Conservation (phyloP, 1,284 basidiomycete species). For the Dichomitus squalens region DNA sequence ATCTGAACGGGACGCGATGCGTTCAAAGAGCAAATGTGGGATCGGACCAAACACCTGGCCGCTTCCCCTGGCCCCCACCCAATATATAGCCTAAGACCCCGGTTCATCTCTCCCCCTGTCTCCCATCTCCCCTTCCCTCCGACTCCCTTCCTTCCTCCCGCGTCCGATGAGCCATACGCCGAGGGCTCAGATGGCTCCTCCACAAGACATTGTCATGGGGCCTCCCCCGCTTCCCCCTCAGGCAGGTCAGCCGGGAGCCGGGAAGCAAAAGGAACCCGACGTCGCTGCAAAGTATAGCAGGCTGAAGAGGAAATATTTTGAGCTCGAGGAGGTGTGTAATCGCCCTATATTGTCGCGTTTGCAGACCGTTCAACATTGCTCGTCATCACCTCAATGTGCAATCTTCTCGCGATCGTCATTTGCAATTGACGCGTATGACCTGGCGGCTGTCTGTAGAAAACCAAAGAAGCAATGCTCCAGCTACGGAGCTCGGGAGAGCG, state of each 20-base stretch:
- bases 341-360: slow-evolving; percentile 6
- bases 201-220: slow-evolving; percentile 51
- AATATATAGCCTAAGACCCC: slow-evolving; percentile 26
- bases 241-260: slow-evolving; percentile 32
- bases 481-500: slow-evolving; percentile 58
- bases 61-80: slow-evolving; percentile 28
- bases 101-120: slow-evolving; percentile 21
- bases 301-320: slow-evolving; percentile 62
- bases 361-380: background rate
- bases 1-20: slow-evolving; percentile 18
- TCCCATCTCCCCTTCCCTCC: slow-evolving; percentile 25
- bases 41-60: slow-evolving; percentile 35
- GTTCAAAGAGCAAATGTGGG: slow-evolving; percentile 28
- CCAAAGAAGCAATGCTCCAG: slow-evolving; percentile 55
- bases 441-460: slow-evolving; percentile 44
- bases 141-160: slow-evolving; percentile 16
- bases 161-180: slow-evolving; percentile 34
- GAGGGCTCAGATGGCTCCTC: slow-evolving; percentile 31
- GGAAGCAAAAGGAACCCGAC: slow-evolving; percentile 44
- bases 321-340: slow-evolving; percentile 64
- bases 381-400: slow-evolving; percentile 5
- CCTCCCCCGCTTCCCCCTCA: slow-evolving; percentile 45
- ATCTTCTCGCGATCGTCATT: background rate
- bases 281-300: slow-evolving; percentile 61
- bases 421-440: slow-evolving; percentile 22